These are phyloP conservation scores for Taphrina communis DNA, from an alignment of 1,139 yeast genomes.

Conservation along the genomic window DNA sequence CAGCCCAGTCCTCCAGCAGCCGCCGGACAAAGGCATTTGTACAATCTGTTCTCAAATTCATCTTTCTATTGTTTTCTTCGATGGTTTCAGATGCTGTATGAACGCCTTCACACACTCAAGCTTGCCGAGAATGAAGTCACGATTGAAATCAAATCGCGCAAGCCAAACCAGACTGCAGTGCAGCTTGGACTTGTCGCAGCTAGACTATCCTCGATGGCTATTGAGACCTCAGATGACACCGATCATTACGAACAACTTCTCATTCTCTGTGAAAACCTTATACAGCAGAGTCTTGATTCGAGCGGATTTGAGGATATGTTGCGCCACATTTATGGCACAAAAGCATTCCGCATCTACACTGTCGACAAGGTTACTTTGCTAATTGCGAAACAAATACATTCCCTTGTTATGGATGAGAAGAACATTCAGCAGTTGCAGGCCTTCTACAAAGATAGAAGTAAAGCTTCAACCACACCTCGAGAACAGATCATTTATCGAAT, in stretches of 20 bases:
- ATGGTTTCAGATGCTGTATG: constrained; percentile 78
- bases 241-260: constrained; percentile 69
- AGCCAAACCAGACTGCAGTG: constrained; percentile 79
- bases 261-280: constrained; percentile 70
- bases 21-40: constrained; percentile 55
- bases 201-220: constrained; percentile 61
- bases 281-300: constrained; percentile 91
- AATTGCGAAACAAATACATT: constrained; percentile 83
- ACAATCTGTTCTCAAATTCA: constrained; percentile 87
- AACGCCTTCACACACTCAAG: constrained; percentile 79
- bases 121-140: constrained; percentile 67
- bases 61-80: constrained; percentile 90
- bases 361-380: constrained; percentile 92
- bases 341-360: constrained; percentile 89
- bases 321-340: constrained; percentile 92
- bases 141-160: constrained; percentile 62
- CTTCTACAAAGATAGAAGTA: constrained; percentile 78
- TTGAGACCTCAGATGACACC: constrained; percentile 49
- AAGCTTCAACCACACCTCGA: constrained; percentile 65
- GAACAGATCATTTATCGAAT: constrained; percentile 90
- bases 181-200: constrained; percentile 67
- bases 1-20: constrained; percentile 42
- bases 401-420: constrained; percentile 76
- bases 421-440: constrained; percentile 79
- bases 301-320: constrained; percentile 95